Base-by-base conservation (phyloP, 2,329 filamentous ascomycete species). In the Colletotrichum falcatum region DNA sequence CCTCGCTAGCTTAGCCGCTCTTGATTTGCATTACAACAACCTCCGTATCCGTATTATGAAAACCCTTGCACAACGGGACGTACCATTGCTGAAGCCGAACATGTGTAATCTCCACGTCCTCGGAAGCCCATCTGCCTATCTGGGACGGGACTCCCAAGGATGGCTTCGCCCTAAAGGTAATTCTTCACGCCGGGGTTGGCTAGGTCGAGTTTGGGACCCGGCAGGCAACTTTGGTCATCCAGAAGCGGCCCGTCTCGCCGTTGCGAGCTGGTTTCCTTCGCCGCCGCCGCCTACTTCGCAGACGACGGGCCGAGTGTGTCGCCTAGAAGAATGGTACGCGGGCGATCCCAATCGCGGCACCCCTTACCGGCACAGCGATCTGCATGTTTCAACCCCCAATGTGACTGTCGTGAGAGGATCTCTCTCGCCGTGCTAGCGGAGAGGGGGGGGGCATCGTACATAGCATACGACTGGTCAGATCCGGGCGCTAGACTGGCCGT, bases 321-420 rank as follows among this genome's bases (percentile, higher is more conserved):
- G 39, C n/a, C 44, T 39, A 16, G 35, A 51, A 51, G 59, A 42
- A 67, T 53, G 44, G 58, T 26, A 44, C 18, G 33, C 12, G 68
- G 42, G 35, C 33, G 58, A 71, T 71, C 68, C 51, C 46, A 71
- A 71, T 71, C 28, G 58, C 53, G 44, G 58, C 20, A 35, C 44
- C 33, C 37, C 20, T 53, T 56, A 16, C 37, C 42, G 11, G n/a
- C 20, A 30, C 26, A 28, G 23, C 23, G 59, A 68, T 71, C 68
- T 35, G 65, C 68, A 23, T 23, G 68, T 71, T 68, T 71, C 68
- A 68, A 70, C 12, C 63, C 66, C 51, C 56, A 58, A 62, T 53
- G 30, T 46, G 37, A 61, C 49, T 46, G 42, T 42, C 44, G 44
- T 44, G 35, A 53, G 55, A 53, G 53, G 33, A 26, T 20, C 30